A percentile compares a stretch with the other conserved stretches of the same genome.
Evolutionary conservation across 148 eudicot species (phyloP).

Genomic region (Rhododendron ovatum): DNA sequence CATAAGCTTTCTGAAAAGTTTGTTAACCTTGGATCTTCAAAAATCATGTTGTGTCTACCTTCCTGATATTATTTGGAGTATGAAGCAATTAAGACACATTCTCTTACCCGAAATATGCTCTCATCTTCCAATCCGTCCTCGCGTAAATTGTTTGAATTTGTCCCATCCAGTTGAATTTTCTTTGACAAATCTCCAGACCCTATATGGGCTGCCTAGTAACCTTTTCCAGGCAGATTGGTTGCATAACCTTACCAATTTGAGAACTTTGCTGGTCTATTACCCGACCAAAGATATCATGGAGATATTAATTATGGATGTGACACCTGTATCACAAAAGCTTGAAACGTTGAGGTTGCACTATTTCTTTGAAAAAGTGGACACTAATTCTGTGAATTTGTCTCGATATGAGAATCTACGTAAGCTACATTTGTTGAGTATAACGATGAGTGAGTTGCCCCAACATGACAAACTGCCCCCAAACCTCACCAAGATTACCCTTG

Average conservation of each 20-base stretch:
- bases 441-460: background rate
- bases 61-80: too few species aligned
- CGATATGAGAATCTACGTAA: background rate
- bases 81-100: too few species aligned
- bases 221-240: background rate
- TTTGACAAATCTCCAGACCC: background rate
- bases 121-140: too few species aligned
- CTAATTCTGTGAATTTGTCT: background rate
- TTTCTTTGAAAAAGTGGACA: background rate
- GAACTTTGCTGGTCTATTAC: background rate
- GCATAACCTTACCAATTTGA: background rate
- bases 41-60: too few species aligned
- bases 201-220: too few species aligned
- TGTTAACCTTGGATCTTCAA: background rate
- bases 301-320: background rate
- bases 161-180: background rate
- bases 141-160: too few species aligned
- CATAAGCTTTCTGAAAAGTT: background rate
- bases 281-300: background rate
- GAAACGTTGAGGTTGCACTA: background rate
- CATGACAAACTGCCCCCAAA: background rate
- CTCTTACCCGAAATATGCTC: fast-evolving
- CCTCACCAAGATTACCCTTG: background rate
- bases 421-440: background rate
- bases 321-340: background rate